Evolutionary conservation across 306 rosid species (phyloP).

Genomic region (Coriaria nepalensis): DNA sequence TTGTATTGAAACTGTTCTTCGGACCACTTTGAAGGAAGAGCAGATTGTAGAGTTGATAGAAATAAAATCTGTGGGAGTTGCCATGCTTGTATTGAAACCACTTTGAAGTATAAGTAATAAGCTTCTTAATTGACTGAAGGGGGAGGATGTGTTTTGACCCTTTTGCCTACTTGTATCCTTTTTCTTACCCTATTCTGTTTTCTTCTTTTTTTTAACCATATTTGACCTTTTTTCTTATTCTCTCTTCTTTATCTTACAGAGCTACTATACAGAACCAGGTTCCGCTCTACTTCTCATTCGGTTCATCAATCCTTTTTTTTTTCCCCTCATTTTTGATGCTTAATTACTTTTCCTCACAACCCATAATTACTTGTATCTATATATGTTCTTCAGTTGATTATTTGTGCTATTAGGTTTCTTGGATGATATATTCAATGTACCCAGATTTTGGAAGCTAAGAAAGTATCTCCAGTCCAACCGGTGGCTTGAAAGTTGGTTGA

Average conservation of each 20-base stretch:
- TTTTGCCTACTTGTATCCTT: constrained; percentile 87
- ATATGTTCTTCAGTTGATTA: constrained; percentile 3
- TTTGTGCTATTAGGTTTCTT: constrained; percentile 38
- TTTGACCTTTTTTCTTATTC: not conserved
- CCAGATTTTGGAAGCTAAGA: constrained; percentile 45
- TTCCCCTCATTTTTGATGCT: too few species aligned
- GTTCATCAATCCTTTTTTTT: constrained; percentile 10
- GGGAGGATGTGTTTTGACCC: constrained; percentile 95
- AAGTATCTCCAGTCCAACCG: constrained; percentile 56
- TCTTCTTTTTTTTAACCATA: not conserved
- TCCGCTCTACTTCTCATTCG: constrained; percentile 4
- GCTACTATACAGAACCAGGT: constrained; percentile 91
- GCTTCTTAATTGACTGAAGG: constrained; percentile 91
- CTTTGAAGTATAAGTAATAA: constrained; percentile 65
- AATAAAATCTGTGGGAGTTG: constrained; percentile 93
- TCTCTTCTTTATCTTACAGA: constrained; percentile 24
- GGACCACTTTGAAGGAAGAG: constrained; percentile 73
- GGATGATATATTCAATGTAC: constrained; percentile 43
- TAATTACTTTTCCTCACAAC: too few species aligned
- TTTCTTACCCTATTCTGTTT: constrained; percentile 8
- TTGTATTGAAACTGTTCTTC: constrained; percentile 75
- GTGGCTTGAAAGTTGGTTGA: constrained; percentile 76
- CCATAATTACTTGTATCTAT: constrained; percentile 10
- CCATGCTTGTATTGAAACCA: constrained; percentile 81
- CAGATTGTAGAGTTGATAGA: constrained; percentile 79